Conservation (phyloP, 176 grass and related monocot species). For the sorghum (Sorghum bicolor) region Sorghum_bicolor_NCBIv3 NC_012872.2:71929501-71930000, state of each 20-base stretch:
- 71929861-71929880: background rate
- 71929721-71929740: background rate
- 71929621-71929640: background rate
- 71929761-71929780: no score
- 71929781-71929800: no score
- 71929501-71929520: constrained; percentile 55
- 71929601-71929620: constrained; percentile 1
- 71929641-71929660: background rate
- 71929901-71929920: background rate
- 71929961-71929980: background rate
- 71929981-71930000: background rate
- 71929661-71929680: background rate
- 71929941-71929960: background rate
- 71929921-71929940: background rate
- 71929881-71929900: background rate
- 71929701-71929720: background rate
- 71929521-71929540: constrained; percentile 92
- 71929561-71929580: constrained; percentile 80
- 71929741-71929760: no score
- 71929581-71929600: constrained; percentile 41
- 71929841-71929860: no score
- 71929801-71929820: no score
- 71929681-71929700: background rate
- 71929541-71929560: constrained; percentile 89
- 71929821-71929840: no score